Evolutionary conservation across 305 asterid species (phyloP).

Genomic region (Rubia peregrina): DNA sequence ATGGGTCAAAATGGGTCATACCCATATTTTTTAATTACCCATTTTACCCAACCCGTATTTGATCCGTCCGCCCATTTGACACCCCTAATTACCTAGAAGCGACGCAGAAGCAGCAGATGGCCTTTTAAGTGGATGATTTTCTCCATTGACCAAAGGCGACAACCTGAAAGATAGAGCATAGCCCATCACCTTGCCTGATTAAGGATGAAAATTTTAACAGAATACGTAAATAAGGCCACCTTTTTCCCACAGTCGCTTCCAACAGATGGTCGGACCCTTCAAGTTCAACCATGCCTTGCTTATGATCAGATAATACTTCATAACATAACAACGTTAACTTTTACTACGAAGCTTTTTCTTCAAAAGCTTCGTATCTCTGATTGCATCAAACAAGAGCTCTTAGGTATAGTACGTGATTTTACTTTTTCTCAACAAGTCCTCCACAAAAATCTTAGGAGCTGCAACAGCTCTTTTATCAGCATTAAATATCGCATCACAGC

Average conservation of each 20-base stretch:
- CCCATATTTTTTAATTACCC: no score
- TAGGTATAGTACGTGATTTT: conserved; percentile 64
- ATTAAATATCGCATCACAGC: conserved; percentile 61
- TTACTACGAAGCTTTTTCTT: conserved; percentile 31
- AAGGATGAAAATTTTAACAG: neutral
- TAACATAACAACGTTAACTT: conserved; percentile 16
- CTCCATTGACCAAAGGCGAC: neutral
- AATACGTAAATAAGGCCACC: conserved; percentile 5
- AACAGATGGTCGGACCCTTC: neutral
- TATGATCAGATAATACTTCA: conserved; percentile 9
- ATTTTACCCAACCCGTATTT: no score
- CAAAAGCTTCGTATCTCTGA: conserved; percentile 60
- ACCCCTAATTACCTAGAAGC: neutral
- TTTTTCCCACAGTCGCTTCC: neutral
- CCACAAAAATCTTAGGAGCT: conserved; percentile 83
- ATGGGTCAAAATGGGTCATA: no score
- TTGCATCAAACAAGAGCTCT: conserved; percentile 64
- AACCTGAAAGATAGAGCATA: neutral
- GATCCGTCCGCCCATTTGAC: no score
- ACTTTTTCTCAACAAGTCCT: conserved; percentile 66
- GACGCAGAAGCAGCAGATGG: neutral
- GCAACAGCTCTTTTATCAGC: conserved; percentile 68
- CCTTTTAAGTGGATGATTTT: conserved; percentile 2
- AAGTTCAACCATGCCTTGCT: neutral
- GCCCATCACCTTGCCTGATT: conserved; percentile 4